Evolutionary conservation across 2,329 filamentous ascomycete genomes (phyloP), one percentile per base, ranked within the genome.

Genomic region (Pseudonectria buxi): DNA sequence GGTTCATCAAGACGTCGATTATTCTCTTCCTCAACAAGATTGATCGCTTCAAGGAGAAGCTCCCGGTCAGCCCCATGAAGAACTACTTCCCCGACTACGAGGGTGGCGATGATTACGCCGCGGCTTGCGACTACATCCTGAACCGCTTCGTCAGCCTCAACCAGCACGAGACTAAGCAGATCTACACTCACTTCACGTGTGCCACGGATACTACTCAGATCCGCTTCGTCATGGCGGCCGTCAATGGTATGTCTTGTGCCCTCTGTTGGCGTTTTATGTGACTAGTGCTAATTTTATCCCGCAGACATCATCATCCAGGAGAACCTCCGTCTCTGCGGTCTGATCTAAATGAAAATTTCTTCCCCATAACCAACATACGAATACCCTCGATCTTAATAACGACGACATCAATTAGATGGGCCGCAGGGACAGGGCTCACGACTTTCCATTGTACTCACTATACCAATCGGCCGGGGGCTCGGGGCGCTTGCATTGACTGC

Each of bases 301-400:
- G 3, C 50, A 95, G 92, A 98, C 69, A 98, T 98, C 64, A 98
- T 98, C 69, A 98, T 98, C 64, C 92, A 98, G 72, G 92, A 96
- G 70, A 98, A 98, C 70, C 80, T 98, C 48, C 84, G 92, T 64
- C 77, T 94, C 64, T 95, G 89, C 67, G 90, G 90, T 76, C 73
- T 96, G 64, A 95, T 96, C 76, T 95, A 83, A 82, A 59, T 54
- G 52, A 54, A 47, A 53, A 56, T 46, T 50, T 58, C 55, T 56
- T 46, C 55, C 55, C 55, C 18, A 22, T 22, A 22, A 22, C 18
- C 51, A 58, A 54, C 54, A 53, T 49, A 63, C 53, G 56, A 65
- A 65, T 65, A 65, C 62, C 63, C 62, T 61, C 60, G 50, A 57
- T 55, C 57, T 62, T 59, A 58, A 60, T 63, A 54, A 62, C 58